Evolutionary conservation across 192 early-diverging fungal genomes (phyloP).

Genomic region (Bifiguratus adelaidae): DNA sequence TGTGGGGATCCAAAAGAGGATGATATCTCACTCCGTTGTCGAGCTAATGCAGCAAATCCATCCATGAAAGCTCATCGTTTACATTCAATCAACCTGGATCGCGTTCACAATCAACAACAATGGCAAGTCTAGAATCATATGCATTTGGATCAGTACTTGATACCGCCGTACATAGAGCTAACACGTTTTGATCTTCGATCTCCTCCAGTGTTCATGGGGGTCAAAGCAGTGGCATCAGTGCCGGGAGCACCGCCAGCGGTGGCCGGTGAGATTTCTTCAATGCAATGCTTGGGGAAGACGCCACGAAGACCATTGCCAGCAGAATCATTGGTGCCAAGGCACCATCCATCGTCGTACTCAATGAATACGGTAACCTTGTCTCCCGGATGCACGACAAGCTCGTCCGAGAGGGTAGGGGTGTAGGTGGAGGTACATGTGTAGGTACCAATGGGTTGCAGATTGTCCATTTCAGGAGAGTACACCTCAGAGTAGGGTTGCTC

Average conservation of each 20-base stretch:
- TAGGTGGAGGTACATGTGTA: constrained; percentile 33
- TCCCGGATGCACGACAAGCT: constrained; percentile 38
- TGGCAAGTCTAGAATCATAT: no score
- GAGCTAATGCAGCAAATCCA: no score
- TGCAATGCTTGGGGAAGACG: constrained; percentile 43
- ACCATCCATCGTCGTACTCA: constrained; percentile 53
- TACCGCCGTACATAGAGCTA: constrained; percentile 15
- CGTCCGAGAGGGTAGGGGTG: constrained; percentile 40
- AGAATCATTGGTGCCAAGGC: constrained; percentile 37
- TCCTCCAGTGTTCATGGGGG: not conserved
- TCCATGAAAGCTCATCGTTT: no score
- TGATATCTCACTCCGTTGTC: no score
- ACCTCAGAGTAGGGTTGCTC: no score
- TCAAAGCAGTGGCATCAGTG: not conserved
- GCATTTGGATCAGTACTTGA: no score
- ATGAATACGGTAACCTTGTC: constrained; percentile 38
- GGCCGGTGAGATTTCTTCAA: constrained; percentile 21
- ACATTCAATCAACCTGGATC: no score
- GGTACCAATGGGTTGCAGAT: constrained; percentile 25
- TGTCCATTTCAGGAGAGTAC: no score
- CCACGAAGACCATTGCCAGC: constrained; percentile 24
- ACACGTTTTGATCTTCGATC: constrained; percentile 8
- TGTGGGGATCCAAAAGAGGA: no score
- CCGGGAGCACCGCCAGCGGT: not conserved
- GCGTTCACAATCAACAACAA: no score